A percentile compares a stretch with the other conserved stretches of the same genome.
Evolutionary conservation across 2,329 filamentous ascomycete species (phyloP).

Genomic region (Thelonectria olida): DNA sequence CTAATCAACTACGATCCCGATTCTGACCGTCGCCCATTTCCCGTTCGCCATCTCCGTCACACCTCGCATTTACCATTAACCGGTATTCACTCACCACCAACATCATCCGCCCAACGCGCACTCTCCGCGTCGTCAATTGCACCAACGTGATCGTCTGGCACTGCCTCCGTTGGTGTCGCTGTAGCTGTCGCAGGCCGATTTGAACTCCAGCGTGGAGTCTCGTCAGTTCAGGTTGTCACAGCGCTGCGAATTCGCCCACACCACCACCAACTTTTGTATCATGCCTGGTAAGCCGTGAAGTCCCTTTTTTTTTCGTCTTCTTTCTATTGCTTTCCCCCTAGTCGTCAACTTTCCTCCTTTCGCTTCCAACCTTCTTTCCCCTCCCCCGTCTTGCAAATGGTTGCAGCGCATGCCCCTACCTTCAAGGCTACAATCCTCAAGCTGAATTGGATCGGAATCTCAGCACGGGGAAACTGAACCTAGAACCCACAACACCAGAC

Average conservation of each 20-base stretch:
- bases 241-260: neutral
- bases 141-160: neutral
- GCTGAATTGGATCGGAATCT: conserved; percentile 1
- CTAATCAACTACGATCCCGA: neutral
- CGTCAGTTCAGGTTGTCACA: too few relatives aligned
- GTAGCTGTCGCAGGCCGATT: conserved; percentile 4
- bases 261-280: conserved; percentile 6
- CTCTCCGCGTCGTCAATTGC: conserved; percentile 1
- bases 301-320: neutral
- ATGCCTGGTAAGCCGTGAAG: conserved; percentile 21
- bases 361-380: neutral
- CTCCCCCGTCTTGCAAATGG: neutral
- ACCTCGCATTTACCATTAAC: neutral
- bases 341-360: neutral
- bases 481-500: conserved; percentile 15
- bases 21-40: neutral
- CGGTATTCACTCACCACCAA: neutral
- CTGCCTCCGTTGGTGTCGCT: neutral
- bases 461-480: conserved; percentile 2
- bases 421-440: neutral
- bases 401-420: neutral
- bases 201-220: neutral
- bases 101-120: neutral
- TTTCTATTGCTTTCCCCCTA: neutral
- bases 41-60: neutral